Base-by-base conservation (phyloP, 305 asterid genomes). In the Coffea humblotiana region DNA sequence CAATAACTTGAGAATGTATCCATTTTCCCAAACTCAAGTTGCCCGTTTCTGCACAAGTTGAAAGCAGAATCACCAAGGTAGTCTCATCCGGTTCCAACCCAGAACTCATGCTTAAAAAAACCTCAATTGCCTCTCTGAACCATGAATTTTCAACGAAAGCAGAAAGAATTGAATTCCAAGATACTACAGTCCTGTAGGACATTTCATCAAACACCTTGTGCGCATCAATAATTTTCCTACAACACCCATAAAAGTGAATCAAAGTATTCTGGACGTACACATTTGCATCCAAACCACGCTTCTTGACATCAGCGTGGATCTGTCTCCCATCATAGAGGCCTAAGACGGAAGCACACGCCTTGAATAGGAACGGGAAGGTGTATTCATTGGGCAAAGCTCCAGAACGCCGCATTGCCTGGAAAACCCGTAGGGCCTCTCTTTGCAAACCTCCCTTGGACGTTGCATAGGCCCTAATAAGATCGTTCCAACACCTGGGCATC, bases 161-260 rank as follows among this genome's bases (percentile, higher is more conserved):
- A 2, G 90, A 84, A 27, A 94, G 87, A 3, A 92, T 84, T 32
- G 93, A 88, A 85, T 94, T 92, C 97, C 98, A 92, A 0, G 97
- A 88, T 54, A 91, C 94, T 52, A 83, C 56, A 47, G 89, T 92
- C 84, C 91, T 87, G 0, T 47, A 35, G 2, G 87, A 35, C 97
- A 94, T 94, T 90, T 80, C 87, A 70, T 88, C 93, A 63, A 94
- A 94, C 92, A 92, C 84, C 27, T 77, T 86, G 65, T 81, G 81
- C 2, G 93, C 84, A 71, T 88, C 89, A 54, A 67, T 45, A 16
- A 90, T 78, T 79, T 86, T 90, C 84, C 84, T 92, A 75, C 97
- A 92, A 6, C 87, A 68, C 0, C 96, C 96, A 48, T 92, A 91
- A 8, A 90, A 83, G 83, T 87, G 86, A 81, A 94, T 84, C 64